Percentiles rank a stretch among this genome's conserved stretches.
Evolutionary conservation across 768 basidiomycete species (phyloP).

Genomic region (Boletus barrowsii): DNA sequence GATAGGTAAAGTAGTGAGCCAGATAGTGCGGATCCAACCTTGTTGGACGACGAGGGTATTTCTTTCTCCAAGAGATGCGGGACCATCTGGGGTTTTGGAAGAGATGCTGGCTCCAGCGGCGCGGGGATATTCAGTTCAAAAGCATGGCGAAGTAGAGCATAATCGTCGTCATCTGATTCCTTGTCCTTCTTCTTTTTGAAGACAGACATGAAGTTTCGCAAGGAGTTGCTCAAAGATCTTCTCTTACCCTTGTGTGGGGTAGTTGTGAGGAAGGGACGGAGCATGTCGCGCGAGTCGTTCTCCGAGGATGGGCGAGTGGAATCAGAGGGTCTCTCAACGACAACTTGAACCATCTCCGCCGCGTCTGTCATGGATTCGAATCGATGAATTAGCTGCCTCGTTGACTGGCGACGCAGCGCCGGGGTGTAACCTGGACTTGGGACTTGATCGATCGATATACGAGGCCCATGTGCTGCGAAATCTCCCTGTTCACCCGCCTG

Average conservation of each 20-base stretch:
- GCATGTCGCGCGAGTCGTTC: constrained; percentile 8
- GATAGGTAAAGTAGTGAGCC: constrained; percentile 49
- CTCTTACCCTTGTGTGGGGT: constrained; percentile 40
- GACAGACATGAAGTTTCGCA: constrained; percentile 60
- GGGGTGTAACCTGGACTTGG: background rate
- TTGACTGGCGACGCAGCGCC: constrained; percentile 35
- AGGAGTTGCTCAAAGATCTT: constrained; percentile 57
- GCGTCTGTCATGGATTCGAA: constrained; percentile 45
- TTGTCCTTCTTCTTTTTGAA: constrained; percentile 48
- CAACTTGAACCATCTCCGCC: constrained; percentile 6
- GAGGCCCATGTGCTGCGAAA: background rate
- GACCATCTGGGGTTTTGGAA: background rate
- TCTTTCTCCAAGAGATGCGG: constrained; percentile 2
- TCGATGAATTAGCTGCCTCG: constrained; percentile 51
- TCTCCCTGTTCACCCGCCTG: background rate
- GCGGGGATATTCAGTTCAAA: constrained; percentile 4
- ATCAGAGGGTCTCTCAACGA: constrained; percentile 4
- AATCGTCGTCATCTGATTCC: constrained; percentile 28
- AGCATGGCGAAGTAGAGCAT: background rate
- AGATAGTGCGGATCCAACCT: constrained; percentile 2
- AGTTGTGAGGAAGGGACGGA: constrained; percentile 17
- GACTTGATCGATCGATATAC: constrained; percentile 2
- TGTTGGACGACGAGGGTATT: background rate
- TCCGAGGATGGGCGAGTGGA: constrained; percentile 16
- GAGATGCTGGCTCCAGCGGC: background rate